Evolutionary conservation across 164 flowering plant species (phyloP), one percentile per base, ranked within the genome.

Genomic region (Platanus orientalis): DNA sequence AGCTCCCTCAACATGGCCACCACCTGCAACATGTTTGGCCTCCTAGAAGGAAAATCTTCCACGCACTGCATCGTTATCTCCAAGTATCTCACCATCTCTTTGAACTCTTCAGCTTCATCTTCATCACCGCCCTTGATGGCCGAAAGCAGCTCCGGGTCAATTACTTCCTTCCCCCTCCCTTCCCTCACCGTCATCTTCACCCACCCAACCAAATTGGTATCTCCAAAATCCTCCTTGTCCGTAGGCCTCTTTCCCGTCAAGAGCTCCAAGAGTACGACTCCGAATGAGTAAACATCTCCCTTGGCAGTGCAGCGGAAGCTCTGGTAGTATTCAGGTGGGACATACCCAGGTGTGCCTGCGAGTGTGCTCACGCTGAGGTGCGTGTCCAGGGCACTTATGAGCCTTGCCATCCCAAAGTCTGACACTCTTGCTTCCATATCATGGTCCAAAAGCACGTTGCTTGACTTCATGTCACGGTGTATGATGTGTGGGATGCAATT

Each of bases 21-120:
- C 16, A 75, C 95, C 73, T 89, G 89, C 78, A 89, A 66, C 96
- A 89, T 92, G 60, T 70, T 92, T 16, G 95, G 96, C 86, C 98
- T 73, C 69, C 66, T 86, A 6, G 95, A 87, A 14, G 98, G 96
- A 56, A 87, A 86, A 52, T 92, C 98, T 29, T 92, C 92, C 1
- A 92, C 92, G 70, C 96, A 89, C 48, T 75, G 83, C 75, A 89
- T 54, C 1, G 86, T 77, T 52, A 89, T 81, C 54, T 88, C 90
- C 68, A 92, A 63, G 30, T 81, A 88, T 67, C 80, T 75, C 45
- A 80, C 72, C 91, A 89, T 86, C 75, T 92, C 92, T 52, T 75
- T 80, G 28, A 81, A 78, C 56, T 81, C 78, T 40, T 69, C 80
- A 1, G 69, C 83, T 42, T 74, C 82, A 11, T 66, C 69, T 42